Evolutionary conservation across 108 stramenopile species (phyloP).

Genomic region (Cyclotella kingstonii): DNA sequence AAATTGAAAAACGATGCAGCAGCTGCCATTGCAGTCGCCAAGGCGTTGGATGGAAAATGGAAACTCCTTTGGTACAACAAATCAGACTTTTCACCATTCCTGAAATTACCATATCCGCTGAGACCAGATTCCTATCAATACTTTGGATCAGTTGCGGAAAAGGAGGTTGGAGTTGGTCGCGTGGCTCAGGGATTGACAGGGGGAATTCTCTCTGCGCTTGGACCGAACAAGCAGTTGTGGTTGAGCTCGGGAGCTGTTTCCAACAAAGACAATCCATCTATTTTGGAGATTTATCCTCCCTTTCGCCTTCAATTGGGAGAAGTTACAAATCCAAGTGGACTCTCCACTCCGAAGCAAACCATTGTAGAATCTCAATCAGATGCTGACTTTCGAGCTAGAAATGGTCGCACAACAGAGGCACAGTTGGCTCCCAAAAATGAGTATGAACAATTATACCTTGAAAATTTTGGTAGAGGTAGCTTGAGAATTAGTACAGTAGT

Average conservation of each 20-base stretch:
- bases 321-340: slow-evolving; percentile 6
- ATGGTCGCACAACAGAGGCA: slow-evolving; percentile 55
- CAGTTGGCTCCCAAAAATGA: slow-evolving; percentile 59
- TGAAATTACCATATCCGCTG: slow-evolving; percentile 60
- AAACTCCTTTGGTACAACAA: slow-evolving; percentile 63
- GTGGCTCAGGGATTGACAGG: slow-evolving; percentile 63
- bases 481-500: slow-evolving; percentile 59
- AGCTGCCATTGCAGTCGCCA: slow-evolving; percentile 7
- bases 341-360: slow-evolving; percentile 28
- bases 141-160: slow-evolving; percentile 47
- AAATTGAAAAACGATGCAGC: background rate
- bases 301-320: slow-evolving; percentile 67
- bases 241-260: slow-evolving; percentile 36
- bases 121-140: slow-evolving; percentile 68
- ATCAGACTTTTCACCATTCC: slow-evolving; percentile 68
- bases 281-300: slow-evolving; percentile 67
- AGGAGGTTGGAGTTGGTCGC: slow-evolving; percentile 61
- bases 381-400: slow-evolving; percentile 71
- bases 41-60: slow-evolving; percentile 64
- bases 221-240: slow-evolving; percentile 23
- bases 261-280: slow-evolving; percentile 34
- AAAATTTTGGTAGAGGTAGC: slow-evolving; percentile 48
- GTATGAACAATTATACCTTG: slow-evolving; percentile 72
- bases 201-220: slow-evolving; percentile 29
- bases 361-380: slow-evolving; percentile 67